A percentile compares a stretch with the other conserved stretches of the same genome.
Conservation (phyloP, 176 grass and related monocot species). For the Puya raimondii region DNA sequence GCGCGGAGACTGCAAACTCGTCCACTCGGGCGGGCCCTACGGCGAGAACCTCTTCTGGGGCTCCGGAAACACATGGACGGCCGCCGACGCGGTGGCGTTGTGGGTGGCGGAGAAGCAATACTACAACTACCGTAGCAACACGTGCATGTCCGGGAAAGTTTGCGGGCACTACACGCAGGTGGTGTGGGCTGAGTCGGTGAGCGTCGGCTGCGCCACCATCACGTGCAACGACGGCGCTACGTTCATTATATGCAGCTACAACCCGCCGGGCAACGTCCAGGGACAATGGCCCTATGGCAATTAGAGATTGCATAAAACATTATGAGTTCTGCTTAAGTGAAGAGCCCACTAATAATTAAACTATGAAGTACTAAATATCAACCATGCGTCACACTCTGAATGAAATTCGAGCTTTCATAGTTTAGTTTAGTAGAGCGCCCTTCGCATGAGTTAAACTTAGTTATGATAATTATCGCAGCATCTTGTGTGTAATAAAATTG, state of each 20-base stretch:
- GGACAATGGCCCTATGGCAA: conserved; percentile 7
- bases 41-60: conserved; percentile 28
- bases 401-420: too few relatives aligned
- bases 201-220: conserved; percentile 13
- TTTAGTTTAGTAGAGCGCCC: too few relatives aligned
- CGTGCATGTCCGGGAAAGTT: background rate
- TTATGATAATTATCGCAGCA: too few relatives aligned
- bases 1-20: conserved; percentile 3
- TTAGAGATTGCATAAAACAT: too few relatives aligned
- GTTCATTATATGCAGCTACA: conserved; percentile 24
- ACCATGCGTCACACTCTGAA: too few relatives aligned
- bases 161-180: too few relatives aligned
- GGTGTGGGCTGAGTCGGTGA: conserved; percentile 19
- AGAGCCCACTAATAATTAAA: too few relatives aligned
- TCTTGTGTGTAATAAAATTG: too few relatives aligned
- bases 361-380: too few relatives aligned
- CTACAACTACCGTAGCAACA: conserved; percentile 15
- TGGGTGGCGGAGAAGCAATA: conserved; percentile 21
- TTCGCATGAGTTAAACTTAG: too few relatives aligned
- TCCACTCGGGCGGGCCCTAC: conserved; percentile 24
- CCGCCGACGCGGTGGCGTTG: background rate
- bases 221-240: conserved; percentile 8
- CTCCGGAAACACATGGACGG: background rate
- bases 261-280: conserved; percentile 1
- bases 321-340: too few relatives aligned